phyloP scores from a whole-genome alignment of 495 filamentous ascomycete genomes.

The Glarea lozoyensis region DNA sequence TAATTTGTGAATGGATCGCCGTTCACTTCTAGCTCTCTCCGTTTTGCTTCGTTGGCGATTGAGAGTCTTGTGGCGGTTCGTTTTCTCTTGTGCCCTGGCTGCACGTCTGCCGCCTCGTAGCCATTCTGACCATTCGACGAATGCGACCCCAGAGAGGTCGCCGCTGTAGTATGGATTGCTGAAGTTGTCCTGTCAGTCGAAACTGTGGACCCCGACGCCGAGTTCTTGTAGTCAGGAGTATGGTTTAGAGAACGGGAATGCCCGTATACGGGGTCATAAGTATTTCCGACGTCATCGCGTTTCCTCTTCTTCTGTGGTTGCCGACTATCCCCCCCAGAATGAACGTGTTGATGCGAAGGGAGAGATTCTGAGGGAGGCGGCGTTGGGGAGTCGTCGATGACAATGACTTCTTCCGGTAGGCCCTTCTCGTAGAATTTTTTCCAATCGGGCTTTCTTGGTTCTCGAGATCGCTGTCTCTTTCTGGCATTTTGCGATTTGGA shows the following conservation, averaged over 20 bases:
- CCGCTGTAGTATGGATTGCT: conserved; percentile 75
- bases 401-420: conserved; percentile 84
- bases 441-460: conserved; percentile 61
- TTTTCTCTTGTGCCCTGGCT: conserved; percentile 75
- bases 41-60: conserved; percentile 70
- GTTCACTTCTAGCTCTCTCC: conserved; percentile 55
- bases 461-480: conserved; percentile 44
- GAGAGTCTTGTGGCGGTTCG: conserved; percentile 67
- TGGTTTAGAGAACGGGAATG: conserved; percentile 61
- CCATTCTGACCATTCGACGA: conserved; percentile 53
- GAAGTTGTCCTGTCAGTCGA: conserved; percentile 86
- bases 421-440: conserved; percentile 87
- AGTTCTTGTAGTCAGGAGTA: conserved; percentile 57
- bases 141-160: conserved; percentile 74
- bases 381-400: conserved; percentile 75
- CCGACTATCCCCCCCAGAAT: conserved; percentile 14
- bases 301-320: conserved; percentile 38
- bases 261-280: conserved; percentile 55
- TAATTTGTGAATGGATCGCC: conserved; percentile 71
- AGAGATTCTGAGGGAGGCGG: conserved; percentile 15
- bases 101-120: conserved; percentile 44
- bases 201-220: conserved; percentile 56
- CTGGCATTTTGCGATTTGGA: conserved; percentile 24
- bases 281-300: conserved; percentile 29
- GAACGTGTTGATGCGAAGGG: conserved; percentile 10